These are phyloP conservation scores for Trichoderma sp. DNA, from an alignment of 2,329 filamentous ascomycete species.

Conservation along the genomic window DNA sequence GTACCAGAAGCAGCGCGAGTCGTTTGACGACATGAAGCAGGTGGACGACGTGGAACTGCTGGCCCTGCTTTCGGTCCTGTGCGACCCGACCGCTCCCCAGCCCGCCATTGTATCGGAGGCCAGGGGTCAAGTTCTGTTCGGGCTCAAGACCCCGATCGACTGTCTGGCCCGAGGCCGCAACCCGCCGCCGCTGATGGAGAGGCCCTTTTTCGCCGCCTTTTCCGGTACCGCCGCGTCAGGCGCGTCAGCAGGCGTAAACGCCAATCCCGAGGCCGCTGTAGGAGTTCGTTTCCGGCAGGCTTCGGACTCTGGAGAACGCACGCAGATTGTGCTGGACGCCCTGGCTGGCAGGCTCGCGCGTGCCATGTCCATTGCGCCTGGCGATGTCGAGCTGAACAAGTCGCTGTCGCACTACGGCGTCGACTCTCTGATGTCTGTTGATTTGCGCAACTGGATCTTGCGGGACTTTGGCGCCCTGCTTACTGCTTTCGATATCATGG, in stretches of 20 bases:
- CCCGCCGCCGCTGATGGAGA: neutral
- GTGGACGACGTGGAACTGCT: slow-evolving; percentile 9
- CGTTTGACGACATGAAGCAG: slow-evolving; percentile 4
- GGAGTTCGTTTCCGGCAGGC: neutral
- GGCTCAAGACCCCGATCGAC: neutral
- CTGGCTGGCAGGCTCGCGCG: slow-evolving; percentile 39
- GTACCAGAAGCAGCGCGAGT: neutral
- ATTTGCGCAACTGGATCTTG: slow-evolving; percentile 48
- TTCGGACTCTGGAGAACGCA: neutral
- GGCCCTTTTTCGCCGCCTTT: slow-evolving; percentile 2
- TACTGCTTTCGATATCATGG: slow-evolving; percentile 44
- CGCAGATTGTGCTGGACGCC: slow-evolving; percentile 27
- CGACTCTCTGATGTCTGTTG: slow-evolving; percentile 47
- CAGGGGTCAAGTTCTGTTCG: slow-evolving; percentile 8
- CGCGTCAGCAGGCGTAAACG: neutral
- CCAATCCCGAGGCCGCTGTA: neutral
- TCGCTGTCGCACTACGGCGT: slow-evolving; percentile 34
- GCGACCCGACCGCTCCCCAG: neutral
- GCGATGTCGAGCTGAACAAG: slow-evolving; percentile 33
- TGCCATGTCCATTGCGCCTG: slow-evolving; percentile 38
- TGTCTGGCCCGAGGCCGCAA: neutral
- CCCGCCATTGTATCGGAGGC: neutral
- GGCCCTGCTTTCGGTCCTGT: neutral
- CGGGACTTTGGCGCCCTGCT: slow-evolving; percentile 41
- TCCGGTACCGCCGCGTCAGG: neutral